These are phyloP conservation scores for Centaurea solstitialis DNA, from an alignment of 129 eudicot species.

Conservation along the genomic window DNA sequence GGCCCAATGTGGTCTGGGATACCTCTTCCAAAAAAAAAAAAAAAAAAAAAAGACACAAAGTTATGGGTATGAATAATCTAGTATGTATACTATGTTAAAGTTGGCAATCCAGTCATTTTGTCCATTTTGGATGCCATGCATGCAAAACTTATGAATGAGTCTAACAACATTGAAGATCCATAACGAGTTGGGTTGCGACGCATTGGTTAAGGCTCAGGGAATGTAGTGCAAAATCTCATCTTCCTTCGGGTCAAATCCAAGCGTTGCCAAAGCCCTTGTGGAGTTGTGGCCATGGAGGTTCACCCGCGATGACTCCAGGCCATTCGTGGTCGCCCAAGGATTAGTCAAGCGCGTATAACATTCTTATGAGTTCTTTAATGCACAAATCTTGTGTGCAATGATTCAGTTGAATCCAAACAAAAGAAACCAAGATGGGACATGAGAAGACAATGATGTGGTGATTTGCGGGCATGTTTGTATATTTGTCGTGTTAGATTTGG, in stretches of 20 bases:
- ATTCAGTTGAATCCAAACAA: neutral
- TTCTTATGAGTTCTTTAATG: neutral
- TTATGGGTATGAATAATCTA: too few species aligned
- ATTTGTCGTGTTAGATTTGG: neutral
- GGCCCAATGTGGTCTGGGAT: too few species aligned
- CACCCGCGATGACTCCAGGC: neutral
- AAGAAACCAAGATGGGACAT: neutral
- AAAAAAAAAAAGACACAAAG: too few species aligned
- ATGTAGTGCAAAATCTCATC: too few species aligned
- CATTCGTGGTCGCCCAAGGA: neutral
- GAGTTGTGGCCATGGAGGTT: neutral
- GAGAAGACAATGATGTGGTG: neutral
- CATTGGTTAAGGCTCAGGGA: neutral
- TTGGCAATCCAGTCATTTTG: conserved; percentile 1
- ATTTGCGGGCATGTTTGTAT: neutral
- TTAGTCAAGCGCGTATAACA: neutral
- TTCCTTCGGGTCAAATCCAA: too few species aligned
- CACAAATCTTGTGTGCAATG: neutral
- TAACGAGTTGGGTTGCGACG: neutral
- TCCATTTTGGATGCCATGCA: neutral
- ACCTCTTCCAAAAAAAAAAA: too few species aligned
- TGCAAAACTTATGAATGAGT: neutral
- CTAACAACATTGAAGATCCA: neutral
- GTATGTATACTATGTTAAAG: too few species aligned
- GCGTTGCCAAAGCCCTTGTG: neutral